These are phyloP conservation scores for Lodderomyces jiufengensis DNA, from an alignment of 1,139 yeast species.

Conservation along the genomic window DNA sequence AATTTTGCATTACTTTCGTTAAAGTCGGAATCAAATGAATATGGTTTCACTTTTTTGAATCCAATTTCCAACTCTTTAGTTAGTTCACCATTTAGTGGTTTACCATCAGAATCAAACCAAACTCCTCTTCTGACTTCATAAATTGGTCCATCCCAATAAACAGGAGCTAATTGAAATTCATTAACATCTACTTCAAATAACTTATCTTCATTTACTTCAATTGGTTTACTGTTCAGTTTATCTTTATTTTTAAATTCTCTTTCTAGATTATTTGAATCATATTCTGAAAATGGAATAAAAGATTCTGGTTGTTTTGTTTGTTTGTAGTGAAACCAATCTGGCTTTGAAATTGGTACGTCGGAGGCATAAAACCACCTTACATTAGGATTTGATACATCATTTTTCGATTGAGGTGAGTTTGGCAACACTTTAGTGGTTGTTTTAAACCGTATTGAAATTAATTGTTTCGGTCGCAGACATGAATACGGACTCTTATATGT, in stretches of 20 bases:
- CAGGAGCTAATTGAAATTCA: conserved; percentile 55
- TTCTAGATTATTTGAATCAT: conserved; percentile 65
- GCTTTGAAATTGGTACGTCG: conserved; percentile 69
- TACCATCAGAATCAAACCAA: conserved; percentile 69
- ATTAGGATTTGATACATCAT: conserved; percentile 8
- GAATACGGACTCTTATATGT: not conserved
- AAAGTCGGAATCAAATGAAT: conserved; percentile 18
- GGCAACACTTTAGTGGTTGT: not conserved
- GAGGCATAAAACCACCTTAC: conserved; percentile 78
- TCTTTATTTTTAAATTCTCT: conserved; percentile 5
- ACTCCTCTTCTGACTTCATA: conserved; percentile 82
- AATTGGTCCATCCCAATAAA: conserved; percentile 87
- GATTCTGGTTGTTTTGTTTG: conserved; percentile 51
- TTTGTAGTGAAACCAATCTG: conserved; percentile 51
- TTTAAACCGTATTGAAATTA: not conserved
- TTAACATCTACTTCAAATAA: conserved; percentile 67
- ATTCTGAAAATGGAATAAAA: conserved; percentile 65
- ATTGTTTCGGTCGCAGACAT: conserved; percentile 2
- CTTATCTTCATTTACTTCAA: conserved; percentile 78
- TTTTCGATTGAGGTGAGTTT: not conserved
- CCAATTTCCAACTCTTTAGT: conserved; percentile 60
- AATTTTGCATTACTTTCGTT: conserved; percentile 11
- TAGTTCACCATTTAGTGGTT: conserved; percentile 52
- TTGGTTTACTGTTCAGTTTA: conserved; percentile 15
- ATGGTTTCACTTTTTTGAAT: conserved; percentile 37